These are phyloP conservation scores for Grigorovia humatica DNA, from an alignment of 805 yeast genomes.

Conservation along the genomic window DNA sequence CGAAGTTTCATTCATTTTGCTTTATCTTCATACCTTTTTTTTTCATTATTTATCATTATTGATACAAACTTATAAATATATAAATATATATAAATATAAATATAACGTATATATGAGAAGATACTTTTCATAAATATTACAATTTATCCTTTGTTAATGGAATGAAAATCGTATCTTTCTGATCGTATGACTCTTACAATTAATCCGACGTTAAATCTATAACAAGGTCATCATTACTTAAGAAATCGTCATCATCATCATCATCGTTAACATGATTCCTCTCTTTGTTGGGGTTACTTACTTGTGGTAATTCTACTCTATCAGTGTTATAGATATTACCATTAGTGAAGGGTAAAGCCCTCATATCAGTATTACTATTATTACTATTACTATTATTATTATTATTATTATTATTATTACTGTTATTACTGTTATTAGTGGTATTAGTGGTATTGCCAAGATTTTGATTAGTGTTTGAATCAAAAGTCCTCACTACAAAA, in stretches of 20 bases:
- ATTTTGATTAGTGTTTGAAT: too few species aligned
- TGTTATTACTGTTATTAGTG: slow-evolving; percentile 1
- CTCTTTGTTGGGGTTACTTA: background rate
- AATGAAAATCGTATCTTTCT: too few species aligned
- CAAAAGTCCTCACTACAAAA: too few species aligned
- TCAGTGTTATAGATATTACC: background rate
- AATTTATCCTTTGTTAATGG: background rate
- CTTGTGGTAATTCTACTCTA: background rate
- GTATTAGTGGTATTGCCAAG: background rate
- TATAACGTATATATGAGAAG: background rate
- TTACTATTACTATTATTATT: background rate
- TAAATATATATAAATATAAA: background rate
- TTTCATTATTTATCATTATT: slow-evolving; percentile 24
- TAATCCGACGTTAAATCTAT: slow-evolving; percentile 12
- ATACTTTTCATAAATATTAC: background rate
- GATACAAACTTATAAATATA: background rate
- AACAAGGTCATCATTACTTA: slow-evolving; percentile 1
- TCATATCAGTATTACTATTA: too few species aligned
- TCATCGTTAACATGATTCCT: background rate
- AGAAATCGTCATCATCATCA: background rate
- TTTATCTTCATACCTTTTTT: too few species aligned
- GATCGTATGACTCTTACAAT: too few species aligned
- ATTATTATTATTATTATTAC: background rate
- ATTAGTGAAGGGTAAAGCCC: background rate
- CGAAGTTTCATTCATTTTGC: too few species aligned